Evolutionary conservation across 2,329 filamentous ascomycete genomes (phyloP), one percentile per base, ranked within the genome.

Genomic region (Epichloe scottii): DNA sequence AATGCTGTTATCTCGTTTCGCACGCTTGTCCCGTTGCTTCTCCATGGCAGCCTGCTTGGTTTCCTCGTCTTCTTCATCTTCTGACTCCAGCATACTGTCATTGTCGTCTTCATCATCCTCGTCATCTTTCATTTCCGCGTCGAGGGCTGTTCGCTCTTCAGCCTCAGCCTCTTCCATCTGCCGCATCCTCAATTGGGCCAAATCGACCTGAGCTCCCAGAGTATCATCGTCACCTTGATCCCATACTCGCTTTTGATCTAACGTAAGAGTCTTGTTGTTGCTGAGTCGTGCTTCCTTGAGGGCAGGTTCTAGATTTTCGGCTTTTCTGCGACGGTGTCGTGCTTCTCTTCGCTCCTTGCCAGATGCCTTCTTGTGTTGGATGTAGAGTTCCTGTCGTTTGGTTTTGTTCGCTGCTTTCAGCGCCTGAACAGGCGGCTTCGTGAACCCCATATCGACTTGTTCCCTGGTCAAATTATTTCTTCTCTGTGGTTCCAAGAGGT

Each of bases 221-320:
- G 70, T 75, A 57, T 84, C 79, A 51, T 77, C 77, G 46, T 82
- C 82, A 47, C 79, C 78, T 49, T 90, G 83, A 60, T 96, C 90
- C 88, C 89, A 97, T 34, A 88, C 82, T 65, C 93, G 81, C 73
- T 95, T 95, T 60, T 82, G 80, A 60, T 96, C 90, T 52, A 95
- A 77, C 0, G 89, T 95, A 50, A 80, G 67, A 0, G 93, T 86
- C 42, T 89, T 77, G 70, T 95, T 95, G 58, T 78, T 81, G 54
- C 81, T 82, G 54, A 91, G 73, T 59, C 93, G 80, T 57, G 85
- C 79, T 54, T 80, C 81, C 58, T 82, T 81, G 53, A 95, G 69
- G 53, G 81, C 77, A 2, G 91, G 90, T 61, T 96, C 81, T 66
- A 85, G 87, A 56, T 84, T 79, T 68, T 98, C 93, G 62, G 90